Evolutionary conservation across 768 basidiomycete genomes (phyloP).

Genomic region (Kwoniella sp.): DNA sequence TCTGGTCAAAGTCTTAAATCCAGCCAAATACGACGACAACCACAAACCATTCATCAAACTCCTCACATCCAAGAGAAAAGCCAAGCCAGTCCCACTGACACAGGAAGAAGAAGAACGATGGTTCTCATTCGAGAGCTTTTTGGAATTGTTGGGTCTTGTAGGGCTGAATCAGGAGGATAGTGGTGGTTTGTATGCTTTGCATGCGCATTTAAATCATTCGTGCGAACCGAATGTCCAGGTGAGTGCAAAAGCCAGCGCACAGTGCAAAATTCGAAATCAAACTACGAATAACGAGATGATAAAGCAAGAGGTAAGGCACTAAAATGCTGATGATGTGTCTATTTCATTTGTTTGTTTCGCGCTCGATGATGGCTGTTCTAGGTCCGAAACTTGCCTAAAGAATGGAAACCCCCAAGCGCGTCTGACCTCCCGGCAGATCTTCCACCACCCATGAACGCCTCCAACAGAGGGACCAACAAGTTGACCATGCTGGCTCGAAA

Average conservation of each 20-base stretch:
- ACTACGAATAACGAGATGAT: no score
- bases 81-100: conserved; percentile 51
- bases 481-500: conserved; percentile 73
- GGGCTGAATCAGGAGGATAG: conserved; percentile 83
- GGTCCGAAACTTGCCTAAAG: conserved; percentile 47
- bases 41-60: conserved; percentile 27
- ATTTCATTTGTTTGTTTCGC: no score
- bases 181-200: conserved; percentile 80
- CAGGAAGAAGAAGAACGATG: conserved; percentile 63
- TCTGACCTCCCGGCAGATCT: conserved; percentile 30
- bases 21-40: conserved; percentile 58
- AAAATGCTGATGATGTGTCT: no score
- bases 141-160: conserved; percentile 73
- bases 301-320: no score
- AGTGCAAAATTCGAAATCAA: background rate
- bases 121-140: conserved; percentile 76
- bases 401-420: conserved; percentile 25
- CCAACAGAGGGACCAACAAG: conserved; percentile 60
- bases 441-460: conserved; percentile 60
- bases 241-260: conserved; percentile 13
- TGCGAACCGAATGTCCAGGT: conserved; percentile 79
- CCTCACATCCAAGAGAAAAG: conserved; percentile 54
- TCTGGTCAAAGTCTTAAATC: conserved; percentile 68
- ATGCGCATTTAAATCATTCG: conserved; percentile 84
- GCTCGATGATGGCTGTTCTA: no score